Percentiles rank a stretch among this genome's conserved stretches.
phyloP scores from a whole-genome alignment of 106 monocot genomes.

The Dendrobium huoshanense region DNA sequence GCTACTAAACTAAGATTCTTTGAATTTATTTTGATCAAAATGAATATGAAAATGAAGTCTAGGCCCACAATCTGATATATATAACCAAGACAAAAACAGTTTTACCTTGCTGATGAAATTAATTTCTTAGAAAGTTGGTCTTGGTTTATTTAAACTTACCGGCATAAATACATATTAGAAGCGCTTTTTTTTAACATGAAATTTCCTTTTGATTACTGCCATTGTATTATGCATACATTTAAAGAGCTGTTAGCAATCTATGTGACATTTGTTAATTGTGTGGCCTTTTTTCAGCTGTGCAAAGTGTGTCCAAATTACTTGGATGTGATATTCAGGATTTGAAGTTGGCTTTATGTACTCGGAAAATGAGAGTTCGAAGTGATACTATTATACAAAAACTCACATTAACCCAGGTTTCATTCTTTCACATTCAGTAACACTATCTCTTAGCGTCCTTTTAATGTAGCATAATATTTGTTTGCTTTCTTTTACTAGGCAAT shows the following conservation, averaged over 20 bases:
- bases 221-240: neutral
- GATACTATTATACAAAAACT: slow-evolving; percentile 90
- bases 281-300: slow-evolving; percentile 41
- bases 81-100: too few relatives aligned
- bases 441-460: neutral
- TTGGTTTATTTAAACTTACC: neutral
- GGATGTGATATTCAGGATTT: slow-evolving; percentile 61
- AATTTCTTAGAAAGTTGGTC: too few relatives aligned
- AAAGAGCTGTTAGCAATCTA: neutral
- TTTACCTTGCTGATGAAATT: too few relatives aligned
- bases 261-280: neutral
- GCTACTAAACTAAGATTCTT: too few relatives aligned
- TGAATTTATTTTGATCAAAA: too few relatives aligned
- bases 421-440: neutral
- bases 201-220: neutral
- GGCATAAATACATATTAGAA: neutral
- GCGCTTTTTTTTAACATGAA: neutral
- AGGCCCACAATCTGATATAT: too few relatives aligned
- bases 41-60: too few relatives aligned
- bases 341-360: slow-evolving; percentile 72
- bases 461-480: slow-evolving; percentile 1
- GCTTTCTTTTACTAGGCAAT: slow-evolving; percentile 56
- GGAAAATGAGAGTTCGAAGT: slow-evolving; percentile 83
- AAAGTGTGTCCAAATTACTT: slow-evolving; percentile 74
- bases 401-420: slow-evolving; percentile 74